Conservation (phyloP, 1,284 basidiomycete genomes). For the Cutaneotrichosporon dermatis region DNA sequence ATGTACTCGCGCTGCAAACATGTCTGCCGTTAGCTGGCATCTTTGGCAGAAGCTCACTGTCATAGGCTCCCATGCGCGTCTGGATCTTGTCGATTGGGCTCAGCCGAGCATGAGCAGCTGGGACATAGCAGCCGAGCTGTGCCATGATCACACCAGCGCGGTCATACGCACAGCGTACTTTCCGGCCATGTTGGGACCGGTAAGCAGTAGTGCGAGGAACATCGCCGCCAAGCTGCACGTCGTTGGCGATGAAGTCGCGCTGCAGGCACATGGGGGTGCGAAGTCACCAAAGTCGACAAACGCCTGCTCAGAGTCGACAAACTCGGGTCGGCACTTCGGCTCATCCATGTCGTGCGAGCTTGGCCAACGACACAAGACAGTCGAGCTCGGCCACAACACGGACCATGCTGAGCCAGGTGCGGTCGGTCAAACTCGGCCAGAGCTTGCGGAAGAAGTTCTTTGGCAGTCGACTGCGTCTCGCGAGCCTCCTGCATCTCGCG, state of each 20-base stretch:
- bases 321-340: slow-evolving; percentile 83
- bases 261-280: slow-evolving; percentile 81
- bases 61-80: slow-evolving; percentile 97
- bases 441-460: slow-evolving; percentile 77
- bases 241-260: slow-evolving; percentile 86
- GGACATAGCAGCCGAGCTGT: slow-evolving; percentile 96
- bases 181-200: slow-evolving; percentile 84
- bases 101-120: slow-evolving; percentile 74
- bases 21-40: slow-evolving; percentile 51
- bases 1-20: slow-evolving; percentile 94
- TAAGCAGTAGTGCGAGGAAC: slow-evolving; percentile 81
- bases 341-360: slow-evolving; percentile 85
- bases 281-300: slow-evolving; percentile 73
- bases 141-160: slow-evolving; percentile 95
- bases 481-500: slow-evolving; percentile 83
- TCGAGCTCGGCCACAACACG: slow-evolving; percentile 77
- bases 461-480: slow-evolving; percentile 71
- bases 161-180: slow-evolving; percentile 86
- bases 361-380: slow-evolving; percentile 88
- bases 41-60: slow-evolving; percentile 52
- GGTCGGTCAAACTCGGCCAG: slow-evolving; percentile 83
- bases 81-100: slow-evolving; percentile 90
- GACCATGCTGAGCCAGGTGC: slow-evolving; percentile 71
- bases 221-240: slow-evolving; percentile 70
- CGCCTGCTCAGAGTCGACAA: slow-evolving; percentile 74